Base-by-base conservation (phyloP, 306 rosid genomes). In the Dryas alaskensis region DNA sequence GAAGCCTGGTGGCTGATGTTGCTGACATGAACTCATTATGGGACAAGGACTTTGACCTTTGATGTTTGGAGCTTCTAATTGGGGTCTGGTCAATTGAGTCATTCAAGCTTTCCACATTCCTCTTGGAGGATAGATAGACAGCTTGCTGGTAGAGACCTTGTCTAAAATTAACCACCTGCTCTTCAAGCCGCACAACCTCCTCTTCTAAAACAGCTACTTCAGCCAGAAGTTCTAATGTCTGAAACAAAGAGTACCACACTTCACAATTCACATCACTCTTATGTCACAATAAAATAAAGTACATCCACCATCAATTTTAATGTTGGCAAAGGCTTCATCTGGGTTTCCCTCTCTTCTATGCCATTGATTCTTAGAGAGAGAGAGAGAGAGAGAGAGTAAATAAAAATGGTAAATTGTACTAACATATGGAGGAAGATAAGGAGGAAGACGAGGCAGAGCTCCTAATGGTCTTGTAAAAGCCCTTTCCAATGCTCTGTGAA, bases 371-470 rank as follows among this genome's bases (percentile, higher is more conserved):
- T 8, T 25, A 10, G 1, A 25, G 42, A 58, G 63, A 67, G 46
- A 76, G 25, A 67, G 46, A 76, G 25, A 66, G 45, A 4, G 44
- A 13, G 27, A 37, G 54, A 22, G 17, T 12, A 11, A 53, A 65
- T 43, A 22, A 0, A 25, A 8, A 45, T 53, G n/a, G 16, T n/a
- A 54, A 13, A 61, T 59, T 19, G 37, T 13, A 73, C 96, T 83
- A 60, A 93, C 98, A 82, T 82, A 61, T 60, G 94, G 90, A 84
- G 98, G 98, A 59, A 93, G 97, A 89, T 89, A 93, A 12, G 98
- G 97, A 75, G 98, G 98, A 72, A 93, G 94, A 73, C 97, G 97
- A 80, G 98, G 98, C 49, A 93, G 85, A 73, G 97, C 90, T 75
- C 98, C 98, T 54, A 93, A 73, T 59, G 98, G 97, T 72, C 98